Evolutionary conservation across 768 basidiomycete genomes (phyloP).

Genomic region (Suillus discolor): DNA sequence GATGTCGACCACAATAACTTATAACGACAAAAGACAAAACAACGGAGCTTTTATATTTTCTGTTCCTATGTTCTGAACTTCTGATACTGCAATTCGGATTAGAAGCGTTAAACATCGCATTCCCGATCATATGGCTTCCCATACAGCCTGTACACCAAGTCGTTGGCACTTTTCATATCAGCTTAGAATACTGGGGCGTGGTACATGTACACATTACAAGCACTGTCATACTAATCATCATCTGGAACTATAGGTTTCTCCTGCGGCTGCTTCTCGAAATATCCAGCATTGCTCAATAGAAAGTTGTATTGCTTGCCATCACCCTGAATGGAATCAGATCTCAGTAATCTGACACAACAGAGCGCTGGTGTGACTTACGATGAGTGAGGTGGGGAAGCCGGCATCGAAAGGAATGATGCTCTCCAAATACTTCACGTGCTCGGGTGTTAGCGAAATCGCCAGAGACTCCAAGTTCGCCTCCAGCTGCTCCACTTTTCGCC

Average conservation of each 20-base stretch:
- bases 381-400: constrained; percentile 42
- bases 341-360: constrained; percentile 5
- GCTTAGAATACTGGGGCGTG: neutral
- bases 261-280: constrained; percentile 23
- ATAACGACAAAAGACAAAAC: neutral
- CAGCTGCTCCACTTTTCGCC: constrained; percentile 53
- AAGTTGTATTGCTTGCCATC: constrained; percentile 25
- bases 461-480: constrained; percentile 50
- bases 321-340: constrained; percentile 20
- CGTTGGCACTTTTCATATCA: neutral
- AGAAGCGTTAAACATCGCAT: too few relatives aligned
- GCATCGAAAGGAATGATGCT: constrained; percentile 41
- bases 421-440: constrained; percentile 49
- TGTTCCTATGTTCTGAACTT: neutral
- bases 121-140: too few relatives aligned
- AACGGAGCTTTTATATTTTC: neutral
- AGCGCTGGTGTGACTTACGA: constrained; percentile 25
- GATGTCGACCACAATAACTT: neutral
- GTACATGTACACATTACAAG: neutral
- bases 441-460: constrained; percentile 43
- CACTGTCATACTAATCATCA: neutral
- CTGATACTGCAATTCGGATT: neutral
- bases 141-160: neutral
- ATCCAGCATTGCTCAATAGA: constrained; percentile 16
- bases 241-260: constrained; percentile 16